Evolutionary conservation across 1,284 basidiomycete species (phyloP).

Genomic region (Chiua sp.): DNA sequence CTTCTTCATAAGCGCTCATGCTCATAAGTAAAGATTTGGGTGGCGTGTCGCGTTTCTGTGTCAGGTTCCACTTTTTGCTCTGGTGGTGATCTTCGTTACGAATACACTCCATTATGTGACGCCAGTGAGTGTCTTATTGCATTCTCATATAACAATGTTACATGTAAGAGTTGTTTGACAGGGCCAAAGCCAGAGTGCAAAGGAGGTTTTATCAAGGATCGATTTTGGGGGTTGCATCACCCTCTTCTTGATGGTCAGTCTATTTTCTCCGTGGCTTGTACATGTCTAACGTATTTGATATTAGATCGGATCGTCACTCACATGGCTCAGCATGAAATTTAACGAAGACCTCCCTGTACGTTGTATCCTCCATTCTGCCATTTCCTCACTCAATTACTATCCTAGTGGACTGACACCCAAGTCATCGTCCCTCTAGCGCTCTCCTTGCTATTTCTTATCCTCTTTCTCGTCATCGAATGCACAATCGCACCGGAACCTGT

Average conservation of each 20-base stretch:
- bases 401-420: constrained; percentile 20
- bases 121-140: constrained; percentile 13
- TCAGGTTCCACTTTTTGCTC: constrained; percentile 20
- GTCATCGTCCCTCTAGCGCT: constrained; percentile 18
- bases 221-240: constrained; percentile 27
- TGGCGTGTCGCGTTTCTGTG: constrained; percentile 26
- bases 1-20: background rate
- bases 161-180: background rate
- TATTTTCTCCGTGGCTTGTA: too few relatives aligned
- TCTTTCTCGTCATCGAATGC: constrained; percentile 23
- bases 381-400: background rate
- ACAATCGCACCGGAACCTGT: constrained; percentile 18
- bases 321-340: constrained; percentile 29
- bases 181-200: constrained; percentile 26
- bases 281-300: background rate
- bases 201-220: constrained; percentile 23
- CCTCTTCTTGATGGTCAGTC: constrained; percentile 21
- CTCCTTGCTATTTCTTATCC: constrained; percentile 17
- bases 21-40: constrained; percentile 18
- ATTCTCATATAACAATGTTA: background rate
- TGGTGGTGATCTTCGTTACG: constrained; percentile 21
- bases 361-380: background rate
- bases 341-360: constrained; percentile 25
- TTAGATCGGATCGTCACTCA: constrained; percentile 23
- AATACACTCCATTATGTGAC: constrained; percentile 19